phyloP scores from a whole-genome alignment of 1,284 basidiomycete species.

The Trichosporon sp. region DNA sequence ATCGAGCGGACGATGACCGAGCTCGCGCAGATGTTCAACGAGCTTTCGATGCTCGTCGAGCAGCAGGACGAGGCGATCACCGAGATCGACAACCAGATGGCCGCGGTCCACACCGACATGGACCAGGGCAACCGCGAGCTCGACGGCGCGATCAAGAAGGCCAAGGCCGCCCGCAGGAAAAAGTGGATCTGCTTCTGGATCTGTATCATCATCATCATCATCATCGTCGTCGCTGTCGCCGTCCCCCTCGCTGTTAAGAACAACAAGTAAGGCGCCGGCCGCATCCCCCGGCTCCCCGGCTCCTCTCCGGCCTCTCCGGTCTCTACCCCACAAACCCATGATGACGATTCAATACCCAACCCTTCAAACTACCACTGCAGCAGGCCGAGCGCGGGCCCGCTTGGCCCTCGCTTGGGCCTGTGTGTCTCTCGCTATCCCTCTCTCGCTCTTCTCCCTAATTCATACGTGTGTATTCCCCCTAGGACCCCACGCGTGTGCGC shows the following conservation, averaged over 20 bases:
- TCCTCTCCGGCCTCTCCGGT: neutral
- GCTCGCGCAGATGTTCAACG: slow-evolving; percentile 83
- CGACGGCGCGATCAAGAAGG: slow-evolving; percentile 73
- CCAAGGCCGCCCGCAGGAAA: slow-evolving; percentile 73
- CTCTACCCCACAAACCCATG: neutral
- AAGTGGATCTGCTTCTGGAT: slow-evolving; percentile 72
- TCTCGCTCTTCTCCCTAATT: slow-evolving; percentile 10
- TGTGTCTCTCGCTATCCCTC: slow-evolving; percentile 3
- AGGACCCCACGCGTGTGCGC: slow-evolving; percentile 5
- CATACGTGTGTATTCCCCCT: slow-evolving; percentile 1
- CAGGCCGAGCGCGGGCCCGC: slow-evolving; percentile 2
- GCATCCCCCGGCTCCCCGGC: too few species aligned
- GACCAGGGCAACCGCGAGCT: slow-evolving; percentile 68
- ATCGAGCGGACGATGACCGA: slow-evolving; percentile 87
- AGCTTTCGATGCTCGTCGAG: slow-evolving; percentile 76
- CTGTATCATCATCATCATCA: slow-evolving; percentile 55
- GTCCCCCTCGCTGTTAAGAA: slow-evolving; percentile 13
- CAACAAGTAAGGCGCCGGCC: neutral
- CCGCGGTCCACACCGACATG: slow-evolving; percentile 68
- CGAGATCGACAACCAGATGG: slow-evolving; percentile 66
- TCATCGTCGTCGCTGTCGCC: slow-evolving; percentile 16
- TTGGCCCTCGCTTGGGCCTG: neutral
- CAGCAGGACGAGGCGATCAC: slow-evolving; percentile 77
- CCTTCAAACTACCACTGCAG: neutral
- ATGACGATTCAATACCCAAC: slow-evolving; percentile 2